Percentiles rank a stretch among this genome's conserved stretches.
These are phyloP conservation scores for Cicer pinnatifidum DNA, from an alignment of 306 rosid species.

Conservation along the genomic window DNA sequence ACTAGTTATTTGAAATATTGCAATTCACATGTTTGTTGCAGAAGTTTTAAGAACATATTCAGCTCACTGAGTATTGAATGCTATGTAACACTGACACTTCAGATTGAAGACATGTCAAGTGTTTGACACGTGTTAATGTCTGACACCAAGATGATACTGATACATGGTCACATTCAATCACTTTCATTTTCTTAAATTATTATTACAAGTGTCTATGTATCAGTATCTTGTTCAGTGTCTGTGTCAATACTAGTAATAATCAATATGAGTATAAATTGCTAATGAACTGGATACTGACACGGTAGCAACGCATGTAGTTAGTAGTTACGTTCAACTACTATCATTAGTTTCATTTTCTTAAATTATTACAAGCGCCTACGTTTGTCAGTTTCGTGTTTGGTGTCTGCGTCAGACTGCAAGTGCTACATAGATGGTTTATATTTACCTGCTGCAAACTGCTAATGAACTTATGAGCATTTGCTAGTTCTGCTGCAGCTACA, in stretches of 20 bases:
- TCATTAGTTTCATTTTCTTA: neutral
- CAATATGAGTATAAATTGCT: too few relatives aligned
- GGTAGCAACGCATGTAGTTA: neutral
- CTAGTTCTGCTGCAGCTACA: conserved; percentile 67
- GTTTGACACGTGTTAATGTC: neutral
- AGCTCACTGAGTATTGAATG: neutral
- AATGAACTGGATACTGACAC: too few relatives aligned
- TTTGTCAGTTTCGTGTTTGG: neutral
- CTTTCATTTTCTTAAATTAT: neutral
- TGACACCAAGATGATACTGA: neutral
- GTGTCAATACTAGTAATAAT: too few relatives aligned
- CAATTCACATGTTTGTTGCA: neutral
- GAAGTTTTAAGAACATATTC: conserved; percentile 10
- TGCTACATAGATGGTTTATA: neutral
- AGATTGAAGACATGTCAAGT: neutral
- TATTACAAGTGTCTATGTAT: neutral
- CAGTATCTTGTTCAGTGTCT: neutral
- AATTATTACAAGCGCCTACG: neutral
- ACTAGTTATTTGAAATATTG: conserved; percentile 12
- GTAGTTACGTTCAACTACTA: neutral
- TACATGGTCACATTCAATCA: neutral
- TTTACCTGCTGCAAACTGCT: conserved; percentile 67
- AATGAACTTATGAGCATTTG: conserved; percentile 80
- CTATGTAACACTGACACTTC: neutral
- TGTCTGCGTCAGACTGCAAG: neutral